A percentile compares a stretch with the other conserved stretches of the same genome.
Conservation (phyloP, 2,329 filamentous ascomycete genomes). For the Penicillium verrucosum region DNA sequence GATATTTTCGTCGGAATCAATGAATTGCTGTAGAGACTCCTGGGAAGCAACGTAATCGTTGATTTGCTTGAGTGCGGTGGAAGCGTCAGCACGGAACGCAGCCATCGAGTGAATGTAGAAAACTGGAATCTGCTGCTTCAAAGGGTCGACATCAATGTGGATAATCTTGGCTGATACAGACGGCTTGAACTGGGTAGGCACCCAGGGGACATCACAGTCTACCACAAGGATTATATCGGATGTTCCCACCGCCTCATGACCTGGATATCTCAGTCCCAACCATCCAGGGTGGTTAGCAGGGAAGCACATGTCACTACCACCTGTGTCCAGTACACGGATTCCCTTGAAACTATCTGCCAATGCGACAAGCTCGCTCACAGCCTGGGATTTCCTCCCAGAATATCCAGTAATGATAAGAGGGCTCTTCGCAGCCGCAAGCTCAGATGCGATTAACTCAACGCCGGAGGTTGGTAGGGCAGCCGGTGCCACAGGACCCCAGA, state of each 20-base stretch:
- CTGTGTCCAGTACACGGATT: constrained; percentile 51
- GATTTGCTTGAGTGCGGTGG: constrained; percentile 66
- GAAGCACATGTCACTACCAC: constrained; percentile 53
- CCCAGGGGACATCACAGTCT: constrained; percentile 92
- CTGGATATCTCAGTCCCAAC: constrained; percentile 69
- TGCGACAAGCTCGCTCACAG: constrained; percentile 45
- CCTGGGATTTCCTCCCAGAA: constrained; percentile 45
- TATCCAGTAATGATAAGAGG: constrained; percentile 53
- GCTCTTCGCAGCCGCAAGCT: constrained; percentile 46
- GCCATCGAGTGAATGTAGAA: constrained; percentile 66
- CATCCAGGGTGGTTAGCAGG: constrained; percentile 52
- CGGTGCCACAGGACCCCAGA: constrained; percentile 69
- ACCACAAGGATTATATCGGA: constrained; percentile 83
- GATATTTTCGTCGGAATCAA: constrained; percentile 42
- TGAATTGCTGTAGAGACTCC: constrained; percentile 41
- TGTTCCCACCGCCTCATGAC: constrained; percentile 67
- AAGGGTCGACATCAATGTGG: constrained; percentile 64
- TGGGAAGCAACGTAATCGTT: constrained; percentile 56
- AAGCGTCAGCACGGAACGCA: constrained; percentile 65
- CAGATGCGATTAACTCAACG: constrained; percentile 43
- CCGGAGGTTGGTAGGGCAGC: constrained; percentile 56
- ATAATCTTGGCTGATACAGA: constrained; percentile 56
- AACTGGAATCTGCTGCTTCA: constrained; percentile 71
- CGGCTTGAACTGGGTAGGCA: constrained; percentile 69
- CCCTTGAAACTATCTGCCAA: constrained; percentile 49